phyloP scores from a whole-genome alignment of 352 stramenopile genomes.

The Pythium grandisporangium region DNA sequence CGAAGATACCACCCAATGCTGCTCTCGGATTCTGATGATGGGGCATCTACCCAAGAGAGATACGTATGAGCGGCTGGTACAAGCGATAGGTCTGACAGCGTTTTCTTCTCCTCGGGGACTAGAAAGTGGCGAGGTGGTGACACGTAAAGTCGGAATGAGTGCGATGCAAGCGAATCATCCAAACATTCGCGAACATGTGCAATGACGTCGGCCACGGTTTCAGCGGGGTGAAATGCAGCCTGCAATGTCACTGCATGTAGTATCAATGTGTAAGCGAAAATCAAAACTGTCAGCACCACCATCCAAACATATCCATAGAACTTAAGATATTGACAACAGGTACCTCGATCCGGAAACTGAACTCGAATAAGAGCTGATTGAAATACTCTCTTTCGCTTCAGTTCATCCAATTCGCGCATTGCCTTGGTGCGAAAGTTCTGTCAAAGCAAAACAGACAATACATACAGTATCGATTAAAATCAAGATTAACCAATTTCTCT shows the following conservation, averaged over 20 bases:
- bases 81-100: slow-evolving; percentile 56
- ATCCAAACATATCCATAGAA: too few relatives aligned
- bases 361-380: slow-evolving; percentile 68
- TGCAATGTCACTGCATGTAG: slow-evolving; percentile 50
- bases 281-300: too few relatives aligned
- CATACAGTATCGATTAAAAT: too few relatives aligned
- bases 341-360: slow-evolving; percentile 80
- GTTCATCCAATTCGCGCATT: slow-evolving; percentile 82
- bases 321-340: too few relatives aligned
- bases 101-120: slow-evolving; percentile 29
- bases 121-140: slow-evolving; percentile 69
- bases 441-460: neutral
- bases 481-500: too few relatives aligned
- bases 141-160: slow-evolving; percentile 70
- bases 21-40: slow-evolving; percentile 8
- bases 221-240: slow-evolving; percentile 74
- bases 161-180: slow-evolving; percentile 7
- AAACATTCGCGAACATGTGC: slow-evolving; percentile 51
- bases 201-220: slow-evolving; percentile 67
- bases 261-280: neutral
- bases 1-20: slow-evolving; percentile 47
- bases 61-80: slow-evolving; percentile 72
- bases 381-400: slow-evolving; percentile 79
- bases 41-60: slow-evolving; percentile 51
- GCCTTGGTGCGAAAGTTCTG: slow-evolving; percentile 81